A percentile compares a stretch with the other conserved stretches of the same genome.
These are phyloP conservation scores for Penicillium sp. DNA, from an alignment of 2,329 filamentous ascomycete species.

Conservation along the genomic window DNA sequence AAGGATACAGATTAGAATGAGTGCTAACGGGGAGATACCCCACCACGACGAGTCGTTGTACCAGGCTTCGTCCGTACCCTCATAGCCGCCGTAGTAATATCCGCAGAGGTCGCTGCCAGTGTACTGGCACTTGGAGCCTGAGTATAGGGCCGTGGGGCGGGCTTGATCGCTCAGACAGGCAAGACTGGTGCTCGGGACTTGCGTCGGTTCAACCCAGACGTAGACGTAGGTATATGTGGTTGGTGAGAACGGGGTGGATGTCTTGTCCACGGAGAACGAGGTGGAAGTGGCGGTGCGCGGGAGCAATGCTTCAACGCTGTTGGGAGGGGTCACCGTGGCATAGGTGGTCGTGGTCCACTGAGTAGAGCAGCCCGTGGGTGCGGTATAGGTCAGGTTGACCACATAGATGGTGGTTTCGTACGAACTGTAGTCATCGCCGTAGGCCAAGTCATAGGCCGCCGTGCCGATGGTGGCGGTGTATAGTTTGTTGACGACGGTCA, in stretches of 20 bases:
- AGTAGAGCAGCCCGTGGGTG: constrained; percentile 28
- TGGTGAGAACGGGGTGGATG: constrained; percentile 22
- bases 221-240: constrained; percentile 26
- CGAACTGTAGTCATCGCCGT: not conserved
- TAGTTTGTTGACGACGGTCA: constrained; percentile 28
- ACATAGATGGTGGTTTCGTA: constrained; percentile 22
- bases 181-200: constrained; percentile 24
- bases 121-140: constrained; percentile 14
- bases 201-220: constrained; percentile 29
- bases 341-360: constrained; percentile 28
- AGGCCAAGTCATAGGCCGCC: not conserved
- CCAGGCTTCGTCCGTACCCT: constrained; percentile 15
- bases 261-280: constrained; percentile 22
- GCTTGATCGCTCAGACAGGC: constrained; percentile 20
- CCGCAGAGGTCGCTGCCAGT: not conserved
- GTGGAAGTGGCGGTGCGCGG: constrained; percentile 22
- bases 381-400: constrained; percentile 29
- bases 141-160: constrained; percentile 16
- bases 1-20: constrained; percentile 23
- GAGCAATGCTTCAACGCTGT: constrained; percentile 13
- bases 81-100: constrained; percentile 11
- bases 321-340: constrained; percentile 18
- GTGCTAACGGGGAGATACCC: constrained; percentile 26
- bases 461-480: constrained; percentile 27
- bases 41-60: constrained; percentile 20